Conservation (phyloP, 495 filamentous ascomycete species). For the Apodospora peruviana region DNA sequence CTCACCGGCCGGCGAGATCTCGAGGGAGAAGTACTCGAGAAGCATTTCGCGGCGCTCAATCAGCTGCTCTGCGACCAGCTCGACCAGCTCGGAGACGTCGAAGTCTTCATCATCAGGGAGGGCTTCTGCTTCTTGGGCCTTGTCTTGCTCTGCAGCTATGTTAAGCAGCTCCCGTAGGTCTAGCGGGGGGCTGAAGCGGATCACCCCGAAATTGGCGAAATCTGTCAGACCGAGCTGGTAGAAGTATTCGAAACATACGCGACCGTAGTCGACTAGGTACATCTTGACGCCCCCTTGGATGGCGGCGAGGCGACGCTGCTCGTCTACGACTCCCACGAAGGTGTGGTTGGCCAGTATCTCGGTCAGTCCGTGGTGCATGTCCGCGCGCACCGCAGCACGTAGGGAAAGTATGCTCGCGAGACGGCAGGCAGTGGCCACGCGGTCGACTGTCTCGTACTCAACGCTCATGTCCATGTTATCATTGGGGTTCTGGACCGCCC, state of each 20-base stretch:
- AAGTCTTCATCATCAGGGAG: slow-evolving; percentile 43
- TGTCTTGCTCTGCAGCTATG: slow-evolving; percentile 69
- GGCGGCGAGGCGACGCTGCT: slow-evolving; percentile 76
- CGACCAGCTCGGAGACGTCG: slow-evolving; percentile 61
- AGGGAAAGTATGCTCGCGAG: slow-evolving; percentile 77
- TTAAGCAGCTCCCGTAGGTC: slow-evolving; percentile 62
- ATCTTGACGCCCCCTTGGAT: slow-evolving; percentile 92
- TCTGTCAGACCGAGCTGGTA: slow-evolving; percentile 96
- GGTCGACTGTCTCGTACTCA: slow-evolving; percentile 67
- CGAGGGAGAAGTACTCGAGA: slow-evolving; percentile 82
- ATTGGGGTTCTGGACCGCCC: neutral
- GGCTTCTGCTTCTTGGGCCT: slow-evolving; percentile 14
- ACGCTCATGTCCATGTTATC: slow-evolving; percentile 8
- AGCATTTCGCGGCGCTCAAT: slow-evolving; percentile 80
- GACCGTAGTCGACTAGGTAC: slow-evolving; percentile 90
- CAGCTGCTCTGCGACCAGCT: slow-evolving; percentile 53
- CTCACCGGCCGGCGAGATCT: slow-evolving; percentile 73
- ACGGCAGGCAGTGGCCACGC: slow-evolving; percentile 61
- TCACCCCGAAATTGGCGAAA: slow-evolving; percentile 89
- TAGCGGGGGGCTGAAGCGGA: slow-evolving; percentile 72
- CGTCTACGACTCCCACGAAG: slow-evolving; percentile 91
- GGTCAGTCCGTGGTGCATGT: slow-evolving; percentile 84
- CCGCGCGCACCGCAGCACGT: slow-evolving; percentile 70
- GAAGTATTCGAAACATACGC: slow-evolving; percentile 84
- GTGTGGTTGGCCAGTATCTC: slow-evolving; percentile 86